phyloP scores from a whole-genome alignment of 2,329 filamentous ascomycete genomes.

The Venturia oleaginea region DNA sequence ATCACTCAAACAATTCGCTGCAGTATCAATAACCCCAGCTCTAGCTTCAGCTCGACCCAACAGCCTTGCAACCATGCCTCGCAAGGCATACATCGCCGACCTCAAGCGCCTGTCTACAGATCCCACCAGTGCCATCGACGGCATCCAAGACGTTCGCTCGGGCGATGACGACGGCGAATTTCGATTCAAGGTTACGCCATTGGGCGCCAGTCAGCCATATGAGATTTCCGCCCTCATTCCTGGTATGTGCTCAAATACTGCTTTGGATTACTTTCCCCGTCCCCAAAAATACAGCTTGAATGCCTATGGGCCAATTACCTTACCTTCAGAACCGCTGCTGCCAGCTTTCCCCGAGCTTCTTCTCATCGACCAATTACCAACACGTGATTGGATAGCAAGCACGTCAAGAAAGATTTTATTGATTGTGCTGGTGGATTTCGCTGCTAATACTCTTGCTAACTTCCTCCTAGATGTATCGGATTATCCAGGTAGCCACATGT shows the following conservation, averaged over 20 bases:
- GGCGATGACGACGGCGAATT: conserved; percentile 68
- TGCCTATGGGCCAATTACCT: not conserved
- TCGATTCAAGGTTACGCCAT: conserved; percentile 46
- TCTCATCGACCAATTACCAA: not conserved
- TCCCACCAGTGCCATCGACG: conserved; percentile 26
- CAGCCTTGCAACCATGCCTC: conserved; percentile 45
- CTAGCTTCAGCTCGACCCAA: not conserved
- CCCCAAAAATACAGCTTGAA: too few species aligned
- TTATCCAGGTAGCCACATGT: conserved; percentile 51
- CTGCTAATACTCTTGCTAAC: not conserved
- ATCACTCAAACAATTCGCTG: not conserved
- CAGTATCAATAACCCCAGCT: not conserved
- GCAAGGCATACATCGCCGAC: conserved; percentile 56
- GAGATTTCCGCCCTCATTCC: conserved; percentile 28
- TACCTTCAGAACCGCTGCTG: not conserved
- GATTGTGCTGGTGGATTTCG: not conserved
- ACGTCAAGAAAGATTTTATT: not conserved
- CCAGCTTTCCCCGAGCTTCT: not conserved
- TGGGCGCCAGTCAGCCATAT: conserved; percentile 20
- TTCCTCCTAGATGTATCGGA: conserved; percentile 43
- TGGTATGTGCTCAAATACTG: conserved; percentile 17
- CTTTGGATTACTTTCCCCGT: not conserved
- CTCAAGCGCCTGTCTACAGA: conserved; percentile 32
- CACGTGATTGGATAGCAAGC: not conserved
- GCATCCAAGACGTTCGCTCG: conserved; percentile 46